Percentiles rank a stretch among this genome's conserved stretches.
Evolutionary conservation across 305 asterid genomes (phyloP).

Genomic region (Rubia tinctorum): DNA sequence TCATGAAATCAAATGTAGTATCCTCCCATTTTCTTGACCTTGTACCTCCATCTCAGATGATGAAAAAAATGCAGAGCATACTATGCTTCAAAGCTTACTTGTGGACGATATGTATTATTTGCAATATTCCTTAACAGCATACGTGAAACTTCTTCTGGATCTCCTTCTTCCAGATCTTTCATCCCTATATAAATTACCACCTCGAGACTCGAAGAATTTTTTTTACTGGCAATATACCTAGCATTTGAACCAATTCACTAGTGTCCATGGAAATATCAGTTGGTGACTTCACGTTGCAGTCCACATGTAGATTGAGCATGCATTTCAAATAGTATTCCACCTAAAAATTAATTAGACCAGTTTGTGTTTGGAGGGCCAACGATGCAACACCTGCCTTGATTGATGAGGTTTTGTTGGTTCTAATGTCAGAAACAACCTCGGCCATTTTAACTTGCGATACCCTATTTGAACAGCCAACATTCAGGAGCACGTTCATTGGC

Average conservation of each 20-base stretch:
- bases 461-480: slow-evolving; percentile 87
- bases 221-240: slow-evolving; percentile 41
- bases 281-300: slow-evolving; percentile 89
- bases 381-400: slow-evolving; percentile 76
- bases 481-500: slow-evolving; percentile 58
- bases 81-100: no score
- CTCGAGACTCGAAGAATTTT: no score
- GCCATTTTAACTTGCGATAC: slow-evolving; percentile 94
- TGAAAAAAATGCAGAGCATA: no score
- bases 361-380: not conserved
- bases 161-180: no score
- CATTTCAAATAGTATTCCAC: slow-evolving; percentile 11
- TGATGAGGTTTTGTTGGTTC: slow-evolving; percentile 59
- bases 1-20: no score
- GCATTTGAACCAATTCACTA: slow-evolving; percentile 53
- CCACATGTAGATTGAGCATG: slow-evolving; percentile 44
- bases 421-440: slow-evolving; percentile 64
- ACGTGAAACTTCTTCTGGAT: no score
- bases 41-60: no score
- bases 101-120: no score
- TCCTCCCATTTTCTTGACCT: no score
- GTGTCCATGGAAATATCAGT: slow-evolving; percentile 89
- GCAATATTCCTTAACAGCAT: no score
- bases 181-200: no score
- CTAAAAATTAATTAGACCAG: not conserved